Base-by-base conservation (phyloP, 768 basidiomycete species). In the Serpula lacrymans region DNA sequence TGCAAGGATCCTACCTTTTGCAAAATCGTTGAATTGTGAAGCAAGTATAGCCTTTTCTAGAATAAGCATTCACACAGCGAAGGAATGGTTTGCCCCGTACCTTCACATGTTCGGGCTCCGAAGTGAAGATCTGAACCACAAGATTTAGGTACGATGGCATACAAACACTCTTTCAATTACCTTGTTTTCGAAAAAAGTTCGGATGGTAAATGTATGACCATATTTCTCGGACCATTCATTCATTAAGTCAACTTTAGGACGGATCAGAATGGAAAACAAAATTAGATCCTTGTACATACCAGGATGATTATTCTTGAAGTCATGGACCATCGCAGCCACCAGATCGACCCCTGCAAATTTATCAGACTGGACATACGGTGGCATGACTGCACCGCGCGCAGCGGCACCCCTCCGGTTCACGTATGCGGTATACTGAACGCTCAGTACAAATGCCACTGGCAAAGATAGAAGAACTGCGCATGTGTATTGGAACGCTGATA, bases 81-180 rank as follows among this genome's bases (percentile, higher is more conserved):
- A 24, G 10, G 12, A 7, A 25, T 1, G 8, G 13, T 10, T 12
- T 42, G 11, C 18, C 14, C 22, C 47, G 40, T 37, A 54, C 65
- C 56, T 69, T 75, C 54, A 74, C 62, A 33, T 74, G 59, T 30
- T 72, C 72, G 4, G 76, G 76, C 39, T 78, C 75, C 6, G 50
- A 45, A 1, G 74, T 77, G 10, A 75, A 49, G 37, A 75, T 51
- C 72, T 75, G 40, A 6, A n/a, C n/a, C n/a, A n/a, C n/a, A n/a
- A n/a, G n/a, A n/a, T n/a, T n/a, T n/a, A n/a, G n/a, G n/a, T n/a
- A n/a, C n/a, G n/a, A n/a, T n/a, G n/a, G n/a, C n/a, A n/a, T n/a
- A n/a, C n/a, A n/a, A n/a, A n/a, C n/a, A n/a, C n/a, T n/a, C n/a
- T n/a, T n/a, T n/a, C n/a, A n/a, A n/a, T n/a, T n/a, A n/a, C n/a